Base-by-base conservation (phyloP, 345 rosid species). In the Clausena lansium region DNA sequence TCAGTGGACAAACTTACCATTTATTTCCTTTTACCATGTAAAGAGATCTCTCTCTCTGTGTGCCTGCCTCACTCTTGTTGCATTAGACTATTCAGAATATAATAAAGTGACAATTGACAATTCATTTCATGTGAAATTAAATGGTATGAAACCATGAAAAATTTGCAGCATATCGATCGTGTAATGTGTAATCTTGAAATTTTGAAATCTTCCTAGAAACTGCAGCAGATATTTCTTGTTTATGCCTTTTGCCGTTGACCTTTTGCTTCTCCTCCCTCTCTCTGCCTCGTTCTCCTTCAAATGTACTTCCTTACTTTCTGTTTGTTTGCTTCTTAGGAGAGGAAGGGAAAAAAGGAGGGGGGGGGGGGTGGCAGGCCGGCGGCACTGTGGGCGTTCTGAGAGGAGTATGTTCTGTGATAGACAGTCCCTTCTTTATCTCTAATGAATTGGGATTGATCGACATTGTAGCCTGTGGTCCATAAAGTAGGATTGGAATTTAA, bases 1-100 rank as follows among this genome's bases (percentile, higher is more conserved):
- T 90, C 58, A 68, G 96, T 59, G 64, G 71, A 70, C 36, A 71
- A 20, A 9, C 24, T 78, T 78, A 72, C 35, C 22, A 9, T 71
- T 50, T 32, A 59, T 60, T 78, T 67, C 67, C 28, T 55, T 36
- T 45, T 14, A 33, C 62, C 52, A 22, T 15, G 54, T 25, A 25
- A 75, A 45, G 60, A 3, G 2, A 55, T 28, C 24, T 13, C 57
- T 73, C 20, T n/a, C 55, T 67, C 9, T 41, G 17, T 27, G 1
- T 47, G 2, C 20, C 70, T 8, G 19, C 36, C 25, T 67, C 52
- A 19, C 27, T 73, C 70, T 79, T 7, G 15, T 41, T 67, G 57
- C 78, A 35, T 50, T 75, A 69, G 71, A 65, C 25, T 55, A 61
- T 69, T 20, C 59, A 69, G 77, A 67, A 52, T 30, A 30, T 25